Evolutionary conservation across 352 stramenopile species (phyloP).

Genomic region (Phytophthora fragariae): DNA sequence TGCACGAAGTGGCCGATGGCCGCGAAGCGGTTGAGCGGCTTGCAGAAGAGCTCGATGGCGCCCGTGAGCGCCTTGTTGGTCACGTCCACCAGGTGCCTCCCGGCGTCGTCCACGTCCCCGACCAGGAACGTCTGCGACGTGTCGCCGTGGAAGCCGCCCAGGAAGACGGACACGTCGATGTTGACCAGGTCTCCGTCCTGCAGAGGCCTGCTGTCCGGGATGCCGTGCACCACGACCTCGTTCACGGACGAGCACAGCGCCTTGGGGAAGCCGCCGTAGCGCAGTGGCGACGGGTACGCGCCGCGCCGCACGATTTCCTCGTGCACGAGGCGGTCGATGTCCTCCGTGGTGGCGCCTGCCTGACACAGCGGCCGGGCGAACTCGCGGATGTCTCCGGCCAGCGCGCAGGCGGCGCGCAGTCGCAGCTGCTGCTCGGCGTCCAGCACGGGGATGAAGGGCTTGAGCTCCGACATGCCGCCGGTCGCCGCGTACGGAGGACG

Average conservation of each 20-base stretch:
- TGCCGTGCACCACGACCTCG: conserved; percentile 97
- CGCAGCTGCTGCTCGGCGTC: conserved; percentile 68
- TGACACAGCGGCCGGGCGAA: conserved; percentile 81
- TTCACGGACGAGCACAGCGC: conserved; percentile 97
- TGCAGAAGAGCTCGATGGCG: conserved; percentile 91
- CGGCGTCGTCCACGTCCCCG: conserved; percentile 90
- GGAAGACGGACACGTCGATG: conserved; percentile 96
- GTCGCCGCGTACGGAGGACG: conserved; percentile 71
- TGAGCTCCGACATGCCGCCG: conserved; percentile 71
- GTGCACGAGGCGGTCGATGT: conserved; percentile 95
- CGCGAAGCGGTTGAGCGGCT: conserved; percentile 94
- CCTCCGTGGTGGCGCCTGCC: conserved; percentile 91
- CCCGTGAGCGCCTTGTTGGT: conserved; percentile 87
- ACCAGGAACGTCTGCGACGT: conserved; percentile 98
- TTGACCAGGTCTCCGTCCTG: conserved; percentile 96
- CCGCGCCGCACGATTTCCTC: conserved; percentile 86
- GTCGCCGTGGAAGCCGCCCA: conserved; percentile 97
- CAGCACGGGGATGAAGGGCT: conserved; percentile 83
- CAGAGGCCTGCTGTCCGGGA: conserved; percentile 93
- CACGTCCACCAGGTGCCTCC: conserved; percentile 89
- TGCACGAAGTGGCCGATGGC: conserved; percentile 95
- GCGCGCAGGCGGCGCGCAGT: conserved; percentile 71
- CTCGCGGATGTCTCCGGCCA: conserved; percentile 83
- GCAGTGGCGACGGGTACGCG: conserved; percentile 93
- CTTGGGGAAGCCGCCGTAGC: conserved; percentile 95